These are phyloP conservation scores for Henningerozyma blattae DNA, from an alignment of 805 yeast genomes.

Conservation along the genomic window DNA sequence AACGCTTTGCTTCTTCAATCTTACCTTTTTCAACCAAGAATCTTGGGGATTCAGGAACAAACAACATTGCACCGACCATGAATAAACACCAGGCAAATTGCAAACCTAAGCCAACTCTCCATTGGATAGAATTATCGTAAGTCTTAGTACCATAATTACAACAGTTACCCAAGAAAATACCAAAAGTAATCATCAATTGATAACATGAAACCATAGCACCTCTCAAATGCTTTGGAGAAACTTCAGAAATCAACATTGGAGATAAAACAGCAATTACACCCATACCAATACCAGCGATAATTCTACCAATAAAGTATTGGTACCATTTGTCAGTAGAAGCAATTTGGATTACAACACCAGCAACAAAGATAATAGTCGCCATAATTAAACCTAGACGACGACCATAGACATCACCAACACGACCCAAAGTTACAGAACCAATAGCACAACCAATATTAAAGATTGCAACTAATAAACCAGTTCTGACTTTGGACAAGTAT, in stretches of 20 bases:
- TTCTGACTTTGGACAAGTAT: constrained; percentile 18
- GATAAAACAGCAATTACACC: constrained; percentile 69
- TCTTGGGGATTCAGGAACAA: constrained; percentile 73
- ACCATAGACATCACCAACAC: constrained; percentile 51
- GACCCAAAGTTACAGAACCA: constrained; percentile 53
- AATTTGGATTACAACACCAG: constrained; percentile 61
- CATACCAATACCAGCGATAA: constrained; percentile 60
- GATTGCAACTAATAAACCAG: constrained; percentile 28
- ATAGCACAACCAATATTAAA: constrained; percentile 70
- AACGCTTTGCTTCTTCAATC: constrained; percentile 49
- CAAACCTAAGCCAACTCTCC: constrained; percentile 66
- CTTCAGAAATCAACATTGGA: constrained; percentile 52
- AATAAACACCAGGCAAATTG: constrained; percentile 38
- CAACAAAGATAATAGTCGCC: constrained; percentile 48
- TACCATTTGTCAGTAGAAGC: constrained; percentile 48
- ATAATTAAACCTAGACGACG: constrained; percentile 51
- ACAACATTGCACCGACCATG: constrained; percentile 29
- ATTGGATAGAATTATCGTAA: constrained; percentile 38
- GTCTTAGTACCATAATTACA: constrained; percentile 49
- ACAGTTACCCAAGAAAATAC: constrained; percentile 72
- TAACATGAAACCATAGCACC: constrained; percentile 64
- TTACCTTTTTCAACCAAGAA: constrained; percentile 44
- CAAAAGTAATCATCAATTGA: constrained; percentile 63
- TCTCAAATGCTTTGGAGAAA: constrained; percentile 36
- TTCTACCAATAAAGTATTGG: constrained; percentile 63